Base-by-base conservation (phyloP, 1,284 basidiomycete genomes). In the Puccinia sorghi region DNA sequence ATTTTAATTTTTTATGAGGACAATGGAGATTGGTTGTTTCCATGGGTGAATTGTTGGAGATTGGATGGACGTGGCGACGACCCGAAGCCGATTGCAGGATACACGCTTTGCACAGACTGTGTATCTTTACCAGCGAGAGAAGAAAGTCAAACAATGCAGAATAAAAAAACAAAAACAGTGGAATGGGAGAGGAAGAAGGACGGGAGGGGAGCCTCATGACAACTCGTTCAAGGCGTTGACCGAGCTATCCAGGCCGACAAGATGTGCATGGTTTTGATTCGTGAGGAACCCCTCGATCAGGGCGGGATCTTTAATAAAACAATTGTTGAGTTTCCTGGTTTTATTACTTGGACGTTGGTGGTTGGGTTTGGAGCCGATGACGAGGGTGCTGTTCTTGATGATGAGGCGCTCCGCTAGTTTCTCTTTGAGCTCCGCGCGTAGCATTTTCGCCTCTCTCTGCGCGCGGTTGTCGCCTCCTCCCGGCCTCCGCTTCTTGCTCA, bases 161-260 rank as follows among this genome's bases (percentile, higher is more conserved):
- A 32, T 4, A 2, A 32, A 32, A 32, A 59, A 32, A 32, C 6
- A 32, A 13, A 13, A 4, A 59, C 43, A 46, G 43, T 46, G 15
- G 57, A 4, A 63, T n/a, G 20, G 59, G n/a, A 63, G 41, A 41
- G 20, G 4, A 63, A 41, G 20, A 63, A 27, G 37, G 27, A 37
- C 11, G 13, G 13, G 25, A 37, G 37, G 37, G 15, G 57, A 59
- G 37, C 3, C 13, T 69, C 48, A 69, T 20, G 69, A 71, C 2
- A 79, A 56, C 13, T 79, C 77, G 17, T 79, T 56, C 13, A 79
- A 22, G n/a, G 77, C 77, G 50, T 72, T 43, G 8, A 79, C 77
- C 27, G 61, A 52, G 15, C 41, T 32, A 37, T 54, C 41, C 25
- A 79, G 59, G 5, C 77, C 77, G 12, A 79, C 25, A 13, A 79